Base-by-base conservation (phyloP, 139 green algal species). In the Deuterostichococcus epilithicus region DNA sequence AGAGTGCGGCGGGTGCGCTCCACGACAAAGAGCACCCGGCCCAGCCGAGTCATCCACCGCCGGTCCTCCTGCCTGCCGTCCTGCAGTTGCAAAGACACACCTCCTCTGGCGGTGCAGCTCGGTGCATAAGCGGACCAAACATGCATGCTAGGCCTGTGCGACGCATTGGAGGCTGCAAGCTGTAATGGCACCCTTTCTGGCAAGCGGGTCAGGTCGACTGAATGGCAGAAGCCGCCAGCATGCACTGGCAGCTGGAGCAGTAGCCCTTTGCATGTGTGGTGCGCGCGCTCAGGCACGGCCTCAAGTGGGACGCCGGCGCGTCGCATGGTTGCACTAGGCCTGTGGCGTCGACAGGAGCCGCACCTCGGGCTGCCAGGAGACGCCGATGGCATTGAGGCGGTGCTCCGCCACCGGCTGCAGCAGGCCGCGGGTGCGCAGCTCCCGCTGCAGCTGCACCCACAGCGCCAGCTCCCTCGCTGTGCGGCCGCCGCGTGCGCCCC, bases 391-490 rank as follows among this genome's bases (percentile, higher is more conserved):
- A 1, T 90, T 82, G 15, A 91, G 84, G 3, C 87, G 80, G 1
- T 70, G 68, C n/a, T 83, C 37, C 2, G 82, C 86, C 34, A 81
- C 76, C 2, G 34, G 45, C 2, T 80, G 73, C 65, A 91, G 81
- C 76, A 91, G 72, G 28, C 76, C 70, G 23, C 83, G 72, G 30
- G 63, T 42, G 1, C 68, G 69, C 39, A 87, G 85, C 75, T 89
- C 81, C 2, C 86, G 83, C 77, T 91, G 87, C 81, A 91, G 81
- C 59, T 80, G 73, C 45, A 81, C 76, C 87, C 87, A 91, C 59
- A 89, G 47, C 30, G 78, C 86, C 42, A 90, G 73, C 79, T 89
- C 76, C 33, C 79, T 70, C 1, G 77, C 83, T 5, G 75, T 82
- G 45, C 80, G 73, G 35, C 85, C 86, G n/a, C 81, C 87, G 26